These are phyloP conservation scores for Curvularia hawaiiensis DNA, from an alignment of 2,329 filamentous ascomycete genomes.

Conservation along the genomic window DNA sequence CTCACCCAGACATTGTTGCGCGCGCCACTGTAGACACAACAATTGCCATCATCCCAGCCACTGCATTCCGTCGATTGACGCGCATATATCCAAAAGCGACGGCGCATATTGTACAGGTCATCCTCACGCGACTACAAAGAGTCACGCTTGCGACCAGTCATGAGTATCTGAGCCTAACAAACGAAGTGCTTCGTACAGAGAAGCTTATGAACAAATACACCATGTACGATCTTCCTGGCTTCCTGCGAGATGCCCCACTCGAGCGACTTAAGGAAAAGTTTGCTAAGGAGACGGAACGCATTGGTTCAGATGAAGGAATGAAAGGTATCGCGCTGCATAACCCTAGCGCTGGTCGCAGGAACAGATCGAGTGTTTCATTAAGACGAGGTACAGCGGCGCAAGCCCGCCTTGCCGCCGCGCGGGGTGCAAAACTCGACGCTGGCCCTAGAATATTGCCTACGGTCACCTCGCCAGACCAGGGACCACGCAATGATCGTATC, in stretches of 20 bases:
- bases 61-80: constrained; percentile 90
- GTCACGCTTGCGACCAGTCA: constrained; percentile 95
- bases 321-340: constrained; percentile 98
- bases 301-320: constrained; percentile 77
- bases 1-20: constrained; percentile 96
- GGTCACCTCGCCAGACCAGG: constrained; percentile 33
- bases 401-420: constrained; percentile 60
- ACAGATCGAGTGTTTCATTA: constrained; percentile 70
- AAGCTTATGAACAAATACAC: constrained; percentile 94
- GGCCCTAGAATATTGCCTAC: constrained; percentile 27
- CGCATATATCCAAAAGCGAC: constrained; percentile 95
- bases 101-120: constrained; percentile 96
- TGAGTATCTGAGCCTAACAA: constrained; percentile 89
- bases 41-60: constrained; percentile 96
- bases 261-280: constrained; percentile 93
- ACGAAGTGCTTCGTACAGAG: constrained; percentile 90
- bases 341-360: constrained; percentile 66
- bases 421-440: constrained; percentile 43
- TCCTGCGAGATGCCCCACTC: constrained; percentile 81
- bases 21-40: constrained; percentile 95
- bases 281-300: constrained; percentile 78
- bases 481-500: constrained; percentile 38
- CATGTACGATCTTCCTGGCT: constrained; percentile 87
- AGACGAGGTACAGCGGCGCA: constrained; percentile 81
- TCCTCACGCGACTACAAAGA: constrained; percentile 88